Evolutionary conservation across 139 green algal species (phyloP).

Genomic region (Auxenochlorella pyrenoidosa): DNA sequence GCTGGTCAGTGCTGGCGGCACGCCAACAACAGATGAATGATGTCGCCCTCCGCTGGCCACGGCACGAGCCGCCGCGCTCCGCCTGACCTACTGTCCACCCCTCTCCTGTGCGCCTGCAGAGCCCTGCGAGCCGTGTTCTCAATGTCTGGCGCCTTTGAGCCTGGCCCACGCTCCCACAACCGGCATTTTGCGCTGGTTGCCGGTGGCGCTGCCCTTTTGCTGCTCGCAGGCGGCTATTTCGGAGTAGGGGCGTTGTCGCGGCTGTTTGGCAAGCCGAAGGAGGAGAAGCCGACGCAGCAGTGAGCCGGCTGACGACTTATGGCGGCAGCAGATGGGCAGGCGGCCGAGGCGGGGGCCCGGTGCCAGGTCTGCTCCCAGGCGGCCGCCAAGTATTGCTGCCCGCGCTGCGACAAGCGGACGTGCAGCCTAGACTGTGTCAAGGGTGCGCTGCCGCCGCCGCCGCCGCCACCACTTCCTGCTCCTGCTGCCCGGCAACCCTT

Average conservation of each 20-base stretch:
- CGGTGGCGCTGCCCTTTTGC: neutral
- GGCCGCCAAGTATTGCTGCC: conserved; percentile 46
- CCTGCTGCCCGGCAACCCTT: neutral
- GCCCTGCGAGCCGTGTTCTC: neutral
- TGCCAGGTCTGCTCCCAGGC: conserved; percentile 36
- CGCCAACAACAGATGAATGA: no score
- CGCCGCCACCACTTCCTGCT: neutral
- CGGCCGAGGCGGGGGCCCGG: neutral
- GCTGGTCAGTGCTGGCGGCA: no score
- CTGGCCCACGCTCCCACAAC: neutral
- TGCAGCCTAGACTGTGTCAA: conserved; percentile 64
- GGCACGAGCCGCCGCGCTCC: no score
- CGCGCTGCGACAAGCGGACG: conserved; percentile 39
- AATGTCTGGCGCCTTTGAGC: conserved; percentile 4
- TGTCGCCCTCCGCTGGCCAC: neutral
- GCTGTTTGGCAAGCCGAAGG: neutral
- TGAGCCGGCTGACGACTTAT: conserved; percentile 1
- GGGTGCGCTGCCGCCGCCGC: neutral
- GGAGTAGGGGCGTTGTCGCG: neutral
- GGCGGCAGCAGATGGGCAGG: neutral
- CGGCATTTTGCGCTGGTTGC: neutral
- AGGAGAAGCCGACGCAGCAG: conserved; percentile 1
- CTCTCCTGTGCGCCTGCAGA: no score
- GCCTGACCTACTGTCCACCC: neutral
- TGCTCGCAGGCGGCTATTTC: neutral